Evolutionary conservation across 164 flowering plant genomes (phyloP).

Genomic region (Liriodendron chinense): DNA sequence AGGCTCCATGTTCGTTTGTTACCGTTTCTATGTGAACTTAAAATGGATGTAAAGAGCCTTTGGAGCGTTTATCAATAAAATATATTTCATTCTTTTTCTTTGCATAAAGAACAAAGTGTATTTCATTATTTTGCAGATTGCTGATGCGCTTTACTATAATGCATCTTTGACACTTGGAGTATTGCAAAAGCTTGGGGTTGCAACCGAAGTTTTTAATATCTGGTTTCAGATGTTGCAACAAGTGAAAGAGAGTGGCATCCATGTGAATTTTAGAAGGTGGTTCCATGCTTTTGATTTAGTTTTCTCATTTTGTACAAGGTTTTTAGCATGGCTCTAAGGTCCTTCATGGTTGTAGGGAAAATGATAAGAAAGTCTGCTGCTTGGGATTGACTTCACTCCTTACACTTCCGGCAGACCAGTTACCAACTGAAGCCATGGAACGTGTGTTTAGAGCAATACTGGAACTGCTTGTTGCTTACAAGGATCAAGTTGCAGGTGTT

Average conservation of each 20-base stretch:
- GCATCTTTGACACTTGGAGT: constrained; percentile 62
- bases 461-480: constrained; percentile 85
- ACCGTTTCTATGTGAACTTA: too few species aligned
- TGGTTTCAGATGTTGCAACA: constrained; percentile 98
- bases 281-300: not conserved
- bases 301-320: not conserved
- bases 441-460: constrained; percentile 86
- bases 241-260: constrained; percentile 75
- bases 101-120: not conserved
- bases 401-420: constrained; percentile 70
- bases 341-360: constrained; percentile 56
- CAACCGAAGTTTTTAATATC: constrained; percentile 68
- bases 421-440: constrained; percentile 72
- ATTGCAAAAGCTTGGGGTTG: constrained; percentile 84
- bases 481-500: constrained; percentile 94
- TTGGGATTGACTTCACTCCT: constrained; percentile 88
- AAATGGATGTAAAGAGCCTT: too few species aligned
- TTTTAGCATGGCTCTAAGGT: not conserved
- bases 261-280: constrained; percentile 81
- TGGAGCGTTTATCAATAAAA: too few species aligned
- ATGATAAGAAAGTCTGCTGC: constrained; percentile 95
- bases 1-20: too few species aligned
- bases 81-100: not conserved
- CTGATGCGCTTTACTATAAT: constrained; percentile 91
- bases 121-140: constrained; percentile 48